A percentile compares a stretch with the other conserved stretches of the same genome.
phyloP scores from a whole-genome alignment of 306 rosid genomes.

The Vicia faba region DNA sequence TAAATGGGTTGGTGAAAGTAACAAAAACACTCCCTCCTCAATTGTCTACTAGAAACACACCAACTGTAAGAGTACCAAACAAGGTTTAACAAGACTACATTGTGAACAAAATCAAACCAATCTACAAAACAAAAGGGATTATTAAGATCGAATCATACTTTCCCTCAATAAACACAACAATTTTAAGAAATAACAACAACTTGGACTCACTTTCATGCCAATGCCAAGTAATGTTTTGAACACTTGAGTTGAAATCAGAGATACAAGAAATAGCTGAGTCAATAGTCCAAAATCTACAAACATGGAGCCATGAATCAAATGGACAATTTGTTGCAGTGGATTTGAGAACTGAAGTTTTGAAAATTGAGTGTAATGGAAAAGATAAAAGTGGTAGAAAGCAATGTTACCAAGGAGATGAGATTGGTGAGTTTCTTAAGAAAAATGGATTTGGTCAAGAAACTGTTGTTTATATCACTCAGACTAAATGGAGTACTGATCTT shows the following conservation, averaged over 20 bases:
- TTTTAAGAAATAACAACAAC: slow-evolving; percentile 21
- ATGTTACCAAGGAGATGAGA: slow-evolving; percentile 36
- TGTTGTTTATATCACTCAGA: slow-evolving; percentile 43
- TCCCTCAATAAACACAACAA: too few relatives aligned
- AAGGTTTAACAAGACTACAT: slow-evolving; percentile 41
- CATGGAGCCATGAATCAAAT: slow-evolving; percentile 31
- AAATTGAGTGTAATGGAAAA: slow-evolving; percentile 15
- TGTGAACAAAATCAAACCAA: slow-evolving; percentile 36
- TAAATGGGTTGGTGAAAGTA: slow-evolving; percentile 42
- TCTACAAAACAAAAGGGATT: slow-evolving; percentile 38
- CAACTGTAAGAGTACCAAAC: slow-evolving; percentile 41
- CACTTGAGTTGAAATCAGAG: slow-evolving; percentile 37
- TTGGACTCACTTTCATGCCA: slow-evolving; percentile 40
- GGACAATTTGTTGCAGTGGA: slow-evolving; percentile 43
- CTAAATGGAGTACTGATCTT: slow-evolving; percentile 42
- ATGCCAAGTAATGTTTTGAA: slow-evolving; percentile 49
- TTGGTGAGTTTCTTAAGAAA: slow-evolving; percentile 47
- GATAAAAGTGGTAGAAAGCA: slow-evolving; percentile 27
- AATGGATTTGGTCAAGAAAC: slow-evolving; percentile 40
- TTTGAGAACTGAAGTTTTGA: slow-evolving; percentile 16
- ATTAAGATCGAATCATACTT: slow-evolving; percentile 48
- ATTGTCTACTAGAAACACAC: slow-evolving; percentile 6
- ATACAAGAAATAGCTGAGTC: slow-evolving; percentile 33
- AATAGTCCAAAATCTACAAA: slow-evolving; percentile 33
- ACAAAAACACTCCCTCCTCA: slow-evolving; percentile 37